These are phyloP conservation scores for Coniferiporia sulphurascens DNA, from an alignment of 1,284 basidiomycete genomes.

Conservation along the genomic window DNA sequence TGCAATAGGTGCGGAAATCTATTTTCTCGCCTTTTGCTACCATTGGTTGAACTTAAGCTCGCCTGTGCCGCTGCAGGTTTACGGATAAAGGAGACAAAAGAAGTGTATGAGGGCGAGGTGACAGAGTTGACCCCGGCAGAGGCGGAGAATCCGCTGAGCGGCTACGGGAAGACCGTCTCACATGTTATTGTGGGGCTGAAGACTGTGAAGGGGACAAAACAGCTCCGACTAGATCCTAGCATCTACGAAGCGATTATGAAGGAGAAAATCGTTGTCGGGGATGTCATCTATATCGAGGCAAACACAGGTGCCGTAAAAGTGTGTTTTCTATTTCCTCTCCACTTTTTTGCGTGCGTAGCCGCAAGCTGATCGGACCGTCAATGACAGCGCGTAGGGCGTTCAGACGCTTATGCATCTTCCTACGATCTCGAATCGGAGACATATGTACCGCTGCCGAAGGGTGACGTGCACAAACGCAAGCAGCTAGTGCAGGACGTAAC, in stretches of 20 bases:
- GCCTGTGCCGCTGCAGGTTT: conserved; percentile 51
- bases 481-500: conserved; percentile 98
- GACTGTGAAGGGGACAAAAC: conserved; percentile 98
- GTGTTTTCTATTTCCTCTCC: conserved; percentile 25
- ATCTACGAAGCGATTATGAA: conserved; percentile 98
- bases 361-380: not conserved
- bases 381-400: conserved; percentile 84
- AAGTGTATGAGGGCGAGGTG: conserved; percentile 98
- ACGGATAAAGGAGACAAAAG: conserved; percentile 97
- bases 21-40: conserved; percentile 5
- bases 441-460: conserved; percentile 96
- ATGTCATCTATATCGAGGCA: conserved; percentile 94
- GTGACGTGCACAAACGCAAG: conserved; percentile 96
- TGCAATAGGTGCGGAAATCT: conserved; percentile 77
- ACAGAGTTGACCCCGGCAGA: conserved; percentile 96
- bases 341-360: not conserved
- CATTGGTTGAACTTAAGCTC: not conserved
- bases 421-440: conserved; percentile 98
- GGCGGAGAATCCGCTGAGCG: conserved; percentile 91
- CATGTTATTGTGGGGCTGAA: conserved; percentile 97
- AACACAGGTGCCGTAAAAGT: conserved; percentile 97
- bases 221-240: conserved; percentile 89
- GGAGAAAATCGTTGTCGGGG: conserved; percentile 94
- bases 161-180: conserved; percentile 98
- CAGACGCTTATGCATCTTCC: conserved; percentile 97